Base-by-base conservation (phyloP, 495 filamentous ascomycete genomes). In the Lasiosphaeria miniovina region DNA sequence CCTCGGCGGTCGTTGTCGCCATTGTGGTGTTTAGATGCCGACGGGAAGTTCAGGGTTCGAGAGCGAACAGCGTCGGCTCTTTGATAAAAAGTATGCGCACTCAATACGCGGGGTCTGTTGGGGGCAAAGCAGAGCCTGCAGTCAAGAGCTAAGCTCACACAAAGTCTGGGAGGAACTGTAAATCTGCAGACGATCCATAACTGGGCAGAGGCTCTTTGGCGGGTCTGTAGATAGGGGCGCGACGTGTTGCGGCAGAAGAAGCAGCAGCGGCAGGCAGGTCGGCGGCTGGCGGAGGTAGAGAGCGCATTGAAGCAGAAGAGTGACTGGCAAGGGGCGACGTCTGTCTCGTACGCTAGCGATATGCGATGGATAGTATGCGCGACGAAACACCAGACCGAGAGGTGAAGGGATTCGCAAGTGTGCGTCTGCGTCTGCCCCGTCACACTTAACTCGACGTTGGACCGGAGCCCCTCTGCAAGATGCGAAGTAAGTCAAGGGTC, bases 131-230 rank as follows among this genome's bases (percentile, higher is more conserved):
- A 43, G 51, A 57, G 48, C 54, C 52, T 7, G 24, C 12, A 57
- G 55, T 63, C 58, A 63, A 51, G 56, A 55, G 58, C 53, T 15
- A n/a, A 32, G 62, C 64, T 71, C 68, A 71, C 67, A 62, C 56
- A 53, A 56, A 60, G 43, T 60, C 51, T 51, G 53, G 12, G 56
- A 55, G 53, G 56, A 64, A 45, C 41, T 56, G 58, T 45, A 45
- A 45, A 49, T 60, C 53, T 60, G 68, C 65, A 46, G 52, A 50
- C 62, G 68, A 63, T 73, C 70, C 70, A 73, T 73, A 66, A 66
- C 66, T 72, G 50, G 60, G 41, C 12, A 54, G 36, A 52, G 52
- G 57, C 48, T 52, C 49, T 58, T 53, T 24, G 61, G 61, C 61
- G 65, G 52, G 52, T 59, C 54, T 41, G 63, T 56, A 49, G 64